Evolutionary conservation across 1,284 basidiomycete genomes (phyloP).

Genomic region (Megacollybia platyphylla): DNA sequence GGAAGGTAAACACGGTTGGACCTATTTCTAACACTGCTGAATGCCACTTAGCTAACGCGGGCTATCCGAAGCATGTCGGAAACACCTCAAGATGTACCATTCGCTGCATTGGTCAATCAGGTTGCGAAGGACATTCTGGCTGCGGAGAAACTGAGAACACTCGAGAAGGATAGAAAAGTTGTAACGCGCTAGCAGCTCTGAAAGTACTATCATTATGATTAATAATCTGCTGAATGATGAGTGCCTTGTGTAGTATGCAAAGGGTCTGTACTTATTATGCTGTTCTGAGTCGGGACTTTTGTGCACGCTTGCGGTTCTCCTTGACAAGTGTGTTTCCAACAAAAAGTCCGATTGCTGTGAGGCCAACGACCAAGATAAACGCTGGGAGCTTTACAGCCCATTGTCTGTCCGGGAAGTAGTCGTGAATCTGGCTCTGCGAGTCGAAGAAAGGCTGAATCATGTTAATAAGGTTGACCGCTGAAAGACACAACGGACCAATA

Average conservation of each 20-base stretch:
- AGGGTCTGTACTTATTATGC: slow-evolving; percentile 23
- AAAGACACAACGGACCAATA: slow-evolving; percentile 47
- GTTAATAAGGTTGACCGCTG: slow-evolving; percentile 2
- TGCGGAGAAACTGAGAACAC: slow-evolving; percentile 45
- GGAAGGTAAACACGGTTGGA: slow-evolving; percentile 27
- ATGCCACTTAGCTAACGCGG: slow-evolving; percentile 30
- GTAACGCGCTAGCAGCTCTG: slow-evolving; percentile 10
- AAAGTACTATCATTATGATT: not conserved
- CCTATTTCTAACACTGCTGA: not conserved
- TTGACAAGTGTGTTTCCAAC: slow-evolving; percentile 64
- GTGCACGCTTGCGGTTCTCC: slow-evolving; percentile 60
- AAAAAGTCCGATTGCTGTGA: slow-evolving; percentile 69
- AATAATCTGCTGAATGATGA: no score
- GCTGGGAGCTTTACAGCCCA: slow-evolving; percentile 86
- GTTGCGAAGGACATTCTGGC: slow-evolving; percentile 45
- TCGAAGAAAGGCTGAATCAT: slow-evolving; percentile 72
- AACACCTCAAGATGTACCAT: slow-evolving; percentile 26
- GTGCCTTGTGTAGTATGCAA: no score
- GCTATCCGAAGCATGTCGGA: slow-evolving; percentile 36
- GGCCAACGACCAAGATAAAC: slow-evolving; percentile 67
- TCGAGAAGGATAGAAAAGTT: slow-evolving; percentile 23
- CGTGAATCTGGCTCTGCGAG: slow-evolving; percentile 56
- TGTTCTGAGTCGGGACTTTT: slow-evolving; percentile 39
- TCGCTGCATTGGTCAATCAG: slow-evolving; percentile 35
- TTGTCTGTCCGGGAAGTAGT: slow-evolving; percentile 75